Percentiles rank a stretch among this genome's conserved stretches.
Evolutionary conservation across 306 rosid species (phyloP).

Genomic region (Corylus americana): DNA sequence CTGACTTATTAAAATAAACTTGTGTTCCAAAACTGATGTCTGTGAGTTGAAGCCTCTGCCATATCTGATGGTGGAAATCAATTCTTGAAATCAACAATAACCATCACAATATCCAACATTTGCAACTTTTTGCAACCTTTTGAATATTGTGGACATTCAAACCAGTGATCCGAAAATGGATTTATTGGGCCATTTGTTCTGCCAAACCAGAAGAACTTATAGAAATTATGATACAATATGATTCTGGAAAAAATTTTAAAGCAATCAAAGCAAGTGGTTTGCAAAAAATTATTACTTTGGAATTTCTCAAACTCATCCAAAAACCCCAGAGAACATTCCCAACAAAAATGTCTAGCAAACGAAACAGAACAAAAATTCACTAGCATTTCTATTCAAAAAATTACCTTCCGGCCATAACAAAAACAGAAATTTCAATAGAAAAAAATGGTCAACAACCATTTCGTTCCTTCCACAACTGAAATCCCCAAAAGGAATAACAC

Average conservation of each 20-base stretch:
- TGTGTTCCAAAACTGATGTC: constrained; percentile 5
- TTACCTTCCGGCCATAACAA: too few relatives aligned
- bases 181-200: constrained; percentile 76
- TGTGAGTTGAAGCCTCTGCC: constrained; percentile 32
- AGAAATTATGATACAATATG: not conserved
- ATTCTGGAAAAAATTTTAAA: not conserved
- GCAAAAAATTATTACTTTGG: constrained; percentile 47
- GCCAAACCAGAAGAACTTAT: constrained; percentile 27
- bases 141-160: constrained; percentile 85
- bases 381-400: too few relatives aligned
- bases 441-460: too few relatives aligned
- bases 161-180: constrained; percentile 92
- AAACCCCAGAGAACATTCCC: too few relatives aligned
- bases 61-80: constrained; percentile 4
- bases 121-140: constrained; percentile 50
- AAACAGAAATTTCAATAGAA: too few relatives aligned
- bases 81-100: constrained; percentile 16
- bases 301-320: too few relatives aligned
- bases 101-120: constrained; percentile 84
- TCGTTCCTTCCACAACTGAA: too few relatives aligned
- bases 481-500: too few relatives aligned
- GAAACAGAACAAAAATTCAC: too few relatives aligned
- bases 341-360: too few relatives aligned
- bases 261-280: not conserved
- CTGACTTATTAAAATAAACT: not conserved